phyloP scores from a whole-genome alignment of 179 eudicot species.

The Beta macrorhiza region DNA sequence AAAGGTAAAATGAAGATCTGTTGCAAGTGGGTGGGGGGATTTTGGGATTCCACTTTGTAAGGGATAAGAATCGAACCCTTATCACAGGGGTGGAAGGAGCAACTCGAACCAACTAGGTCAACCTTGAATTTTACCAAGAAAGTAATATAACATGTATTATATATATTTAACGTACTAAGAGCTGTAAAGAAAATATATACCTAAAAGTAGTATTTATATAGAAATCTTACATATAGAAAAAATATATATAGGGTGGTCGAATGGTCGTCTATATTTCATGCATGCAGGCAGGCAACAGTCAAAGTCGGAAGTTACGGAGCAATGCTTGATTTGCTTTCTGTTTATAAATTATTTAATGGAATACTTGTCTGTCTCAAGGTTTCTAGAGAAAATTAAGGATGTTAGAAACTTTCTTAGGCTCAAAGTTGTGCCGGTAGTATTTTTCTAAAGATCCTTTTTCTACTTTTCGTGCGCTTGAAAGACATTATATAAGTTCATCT shows the following conservation, averaged over 20 bases:
- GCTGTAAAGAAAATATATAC: background rate
- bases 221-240: too few species aligned
- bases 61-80: too few species aligned
- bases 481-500: conserved; percentile 11
- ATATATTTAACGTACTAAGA: background rate
- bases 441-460: conserved; percentile 20
- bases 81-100: too few species aligned
- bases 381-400: conserved; percentile 23
- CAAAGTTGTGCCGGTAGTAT: conserved; percentile 25
- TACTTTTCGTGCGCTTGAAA: conserved; percentile 13
- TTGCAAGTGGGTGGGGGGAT: too few species aligned
- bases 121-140: too few species aligned
- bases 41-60: too few species aligned
- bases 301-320: conserved; percentile 32
- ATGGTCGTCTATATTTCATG: conserved; percentile 22
- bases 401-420: conserved; percentile 25
- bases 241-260: conserved; percentile 13
- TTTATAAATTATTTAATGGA: background rate
- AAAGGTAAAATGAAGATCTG: too few species aligned
- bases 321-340: conserved; percentile 17
- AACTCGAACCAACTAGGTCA: too few species aligned
- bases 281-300: conserved; percentile 31
- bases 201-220: too few species aligned
- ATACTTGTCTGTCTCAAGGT: conserved; percentile 15
- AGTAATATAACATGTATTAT: background rate